Percentiles rank a stretch among this genome's conserved stretches.
Evolutionary conservation across 1,284 basidiomycete species (phyloP).

Genomic region (Trichosporon sp.): DNA sequence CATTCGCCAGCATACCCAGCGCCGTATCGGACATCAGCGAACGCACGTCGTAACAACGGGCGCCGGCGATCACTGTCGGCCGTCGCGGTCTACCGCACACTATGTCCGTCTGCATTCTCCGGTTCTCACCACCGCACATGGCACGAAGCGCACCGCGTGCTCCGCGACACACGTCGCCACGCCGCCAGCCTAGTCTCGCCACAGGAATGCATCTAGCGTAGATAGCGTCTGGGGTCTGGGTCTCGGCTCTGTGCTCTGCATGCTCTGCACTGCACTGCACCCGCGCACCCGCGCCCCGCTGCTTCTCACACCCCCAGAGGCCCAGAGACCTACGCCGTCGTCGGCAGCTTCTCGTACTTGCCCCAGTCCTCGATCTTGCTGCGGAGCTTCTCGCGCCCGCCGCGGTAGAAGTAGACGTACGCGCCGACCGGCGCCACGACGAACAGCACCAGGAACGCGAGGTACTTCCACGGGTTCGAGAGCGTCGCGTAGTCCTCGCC

Average conservation of each 20-base stretch:
- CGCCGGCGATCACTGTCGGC: background rate
- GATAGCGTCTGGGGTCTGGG: too few relatives aligned
- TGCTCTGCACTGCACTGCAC: too few relatives aligned
- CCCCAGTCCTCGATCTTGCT: background rate
- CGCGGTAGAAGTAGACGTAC: conserved; percentile 56
- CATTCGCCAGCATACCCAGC: too few relatives aligned
- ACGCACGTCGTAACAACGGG: background rate
- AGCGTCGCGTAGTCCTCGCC: conserved; percentile 30
- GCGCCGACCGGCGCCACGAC: conserved; percentile 55
- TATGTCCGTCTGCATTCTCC: background rate
- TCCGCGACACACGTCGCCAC: background rate
- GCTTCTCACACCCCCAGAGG: background rate
- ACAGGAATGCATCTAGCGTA: background rate
- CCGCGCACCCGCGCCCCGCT: too few relatives aligned
- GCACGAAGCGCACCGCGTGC: background rate
- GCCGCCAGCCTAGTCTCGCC: background rate
- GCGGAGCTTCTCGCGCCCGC: conserved; percentile 28
- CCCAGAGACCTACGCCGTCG: background rate
- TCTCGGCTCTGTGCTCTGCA: too few relatives aligned
- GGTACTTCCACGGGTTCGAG: conserved; percentile 50
- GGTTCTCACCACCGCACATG: too few relatives aligned
- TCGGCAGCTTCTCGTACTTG: background rate
- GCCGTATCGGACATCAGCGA: background rate
- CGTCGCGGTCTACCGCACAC: background rate
- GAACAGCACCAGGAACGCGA: conserved; percentile 53